Evolutionary conservation across 352 stramenopile species (phyloP), one percentile per base, ranked within the genome.

Genomic region (Elongisporangium undulatum): DNA sequence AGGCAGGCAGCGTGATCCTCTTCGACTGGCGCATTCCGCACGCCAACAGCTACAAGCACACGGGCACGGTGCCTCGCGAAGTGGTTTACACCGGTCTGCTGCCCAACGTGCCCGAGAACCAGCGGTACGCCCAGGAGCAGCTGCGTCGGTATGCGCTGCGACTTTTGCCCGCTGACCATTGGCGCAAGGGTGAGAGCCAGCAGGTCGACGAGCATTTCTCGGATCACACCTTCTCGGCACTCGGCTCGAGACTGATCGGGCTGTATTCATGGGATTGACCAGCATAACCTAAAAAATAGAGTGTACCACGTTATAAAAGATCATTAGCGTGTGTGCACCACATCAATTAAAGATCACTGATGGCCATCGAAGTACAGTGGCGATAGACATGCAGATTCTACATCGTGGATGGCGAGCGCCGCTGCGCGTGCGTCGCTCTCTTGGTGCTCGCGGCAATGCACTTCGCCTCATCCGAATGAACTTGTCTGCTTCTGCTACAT

Each of bases 11-110:
- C 56, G 81, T 93, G 4, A 88, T 96, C 53, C 87, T 92, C 62
- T 97, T 93, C 39, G 89, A 97, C 72, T 93, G 87, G 80, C 79
- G 89, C 8, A 72, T 95, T 16, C 85, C 88, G 16, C 89, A 96
- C 61, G 89, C 88, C 39, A 97, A 96, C 68, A 92, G 86, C 67
- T 90, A 90, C 62, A 75, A 78, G 15, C 87, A 97, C 67, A 64
- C 73, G 4, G 81, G 74, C 5, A 55, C 48, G 2, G 68, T 72
- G 1, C 82, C 88, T 0, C 79, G 88, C 8, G 79, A 92, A 53
- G 88, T 96, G 39, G 71, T 96, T 24, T 96, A 97, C 71, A 89
- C 84, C 4, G 89, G 89, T 17, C 89, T 96, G 29, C 68, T 97
- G 13, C 89, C 87, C 0, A 61, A 75, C 29, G 85, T 88, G 4